Percentiles rank a stretch among this genome's conserved stretches.
Evolutionary conservation across 2,329 filamentous ascomycete species (phyloP).

Genomic region (Botrytis paeoniae): DNA sequence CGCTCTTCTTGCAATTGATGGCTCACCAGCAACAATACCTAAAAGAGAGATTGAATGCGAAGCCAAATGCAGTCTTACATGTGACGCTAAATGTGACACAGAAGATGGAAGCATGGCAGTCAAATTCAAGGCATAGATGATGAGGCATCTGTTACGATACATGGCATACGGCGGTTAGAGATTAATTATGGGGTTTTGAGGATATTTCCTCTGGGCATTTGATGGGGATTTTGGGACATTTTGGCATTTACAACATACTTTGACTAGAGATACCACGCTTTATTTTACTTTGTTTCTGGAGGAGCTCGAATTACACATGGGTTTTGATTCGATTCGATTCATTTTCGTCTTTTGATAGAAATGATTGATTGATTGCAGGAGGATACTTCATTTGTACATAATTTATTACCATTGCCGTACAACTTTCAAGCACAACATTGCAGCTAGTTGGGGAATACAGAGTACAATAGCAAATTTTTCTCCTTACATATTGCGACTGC

Average conservation of each 20-base stretch:
- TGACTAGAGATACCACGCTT: not conserved
- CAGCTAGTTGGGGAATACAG: not conserved
- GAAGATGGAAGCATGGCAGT: not conserved
- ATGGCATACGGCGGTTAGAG: not conserved
- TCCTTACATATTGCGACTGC: no score
- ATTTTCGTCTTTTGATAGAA: not conserved
- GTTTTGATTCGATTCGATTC: not conserved
- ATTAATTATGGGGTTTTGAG: not conserved
- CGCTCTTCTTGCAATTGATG: slow-evolving; percentile 60
- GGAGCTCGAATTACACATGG: not conserved
- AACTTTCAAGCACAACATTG: not conserved
- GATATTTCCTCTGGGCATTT: not conserved
- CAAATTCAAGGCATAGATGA: not conserved
- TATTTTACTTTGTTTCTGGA: not conserved
- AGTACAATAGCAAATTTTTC: not conserved
- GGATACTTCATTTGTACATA: not conserved
- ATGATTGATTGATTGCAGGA: not conserved
- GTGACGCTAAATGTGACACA: not conserved
- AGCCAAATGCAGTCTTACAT: slow-evolving; percentile 1
- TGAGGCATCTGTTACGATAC: not conserved
- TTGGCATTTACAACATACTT: not conserved
- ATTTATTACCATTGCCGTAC: not conserved
- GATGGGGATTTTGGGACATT: no score
- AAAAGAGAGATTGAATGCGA: not conserved
- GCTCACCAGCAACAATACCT: not conserved